Base-by-base conservation (phyloP, 2,329 filamentous ascomycete species). In the Aspergillus arachidicola region DNA sequence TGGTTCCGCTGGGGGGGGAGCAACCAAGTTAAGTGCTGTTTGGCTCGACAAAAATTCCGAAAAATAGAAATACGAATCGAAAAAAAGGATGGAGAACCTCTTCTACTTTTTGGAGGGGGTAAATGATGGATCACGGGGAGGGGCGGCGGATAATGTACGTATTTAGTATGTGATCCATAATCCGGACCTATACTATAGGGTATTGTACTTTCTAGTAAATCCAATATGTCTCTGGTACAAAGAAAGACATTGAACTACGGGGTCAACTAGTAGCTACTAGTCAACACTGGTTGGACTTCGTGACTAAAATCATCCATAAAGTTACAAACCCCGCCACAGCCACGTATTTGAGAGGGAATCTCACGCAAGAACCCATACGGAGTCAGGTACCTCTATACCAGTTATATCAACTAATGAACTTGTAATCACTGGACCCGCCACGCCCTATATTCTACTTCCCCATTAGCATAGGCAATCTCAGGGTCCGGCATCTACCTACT, bases 91-190 rank as follows among this genome's bases (percentile, higher is more conserved):
- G 51, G 51, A 54, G 32, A 54, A 51, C 14, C 26, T 48, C 21
- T 14, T 28, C 21, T 26, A 26, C 45, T 48, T 48, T 48, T 30
- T 51, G 36, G 51, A 32, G 32, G 51, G 51, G 51, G 51, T 23
- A 38, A 38, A 23, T 38, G 48, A 32, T 51, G 51, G 51, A 55
- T 55, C 51, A 55, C 32, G 51, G 51, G 51, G 51, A 55, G 51
- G 51, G 51, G 51, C 51, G 34, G 48, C 48, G 48, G 48, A 51
- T 51, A 51, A 30, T 26, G 26, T 50, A 50, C 16, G 23, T 50
- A 50, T 50, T 46, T 48, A 28, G 46, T 50, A 50, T 50, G 12
- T 50, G 23, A 19, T 28, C 12, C 38, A 41, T 41, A 41, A 41
- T 19, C 38, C 5, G 19, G 38, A 41, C 38, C n/a, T 46, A 46